Evolutionary conservation across 257 asterid genomes (phyloP).

Genomic region (Solanum phureja): DNA sequence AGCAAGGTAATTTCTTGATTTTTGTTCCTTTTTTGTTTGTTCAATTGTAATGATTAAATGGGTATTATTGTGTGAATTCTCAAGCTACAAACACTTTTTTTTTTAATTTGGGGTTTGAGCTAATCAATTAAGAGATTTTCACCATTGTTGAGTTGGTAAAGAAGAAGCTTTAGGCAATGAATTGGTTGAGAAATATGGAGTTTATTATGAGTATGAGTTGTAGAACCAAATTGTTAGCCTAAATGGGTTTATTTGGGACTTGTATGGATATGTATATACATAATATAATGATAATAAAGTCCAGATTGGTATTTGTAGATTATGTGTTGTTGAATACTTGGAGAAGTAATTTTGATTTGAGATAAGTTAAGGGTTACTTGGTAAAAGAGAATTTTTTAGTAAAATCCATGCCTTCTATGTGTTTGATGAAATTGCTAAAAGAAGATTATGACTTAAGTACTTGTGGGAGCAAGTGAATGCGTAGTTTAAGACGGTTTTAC

Average conservation of each 20-base stretch:
- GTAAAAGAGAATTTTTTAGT: not conserved
- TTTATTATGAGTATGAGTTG: not conserved
- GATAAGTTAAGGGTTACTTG: not conserved
- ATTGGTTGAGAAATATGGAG: not conserved
- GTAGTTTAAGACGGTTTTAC: not conserved
- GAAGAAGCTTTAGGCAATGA: not conserved
- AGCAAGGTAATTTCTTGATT: not conserved
- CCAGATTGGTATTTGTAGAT: not conserved
- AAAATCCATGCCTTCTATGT: not conserved
- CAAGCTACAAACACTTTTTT: not conserved
- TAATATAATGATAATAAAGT: no score
- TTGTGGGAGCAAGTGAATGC: not conserved
- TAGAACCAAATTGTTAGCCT: not conserved
- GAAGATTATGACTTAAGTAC: not conserved
- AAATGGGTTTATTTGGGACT: not conserved
- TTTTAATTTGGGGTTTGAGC: not conserved
- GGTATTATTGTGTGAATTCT: not conserved
- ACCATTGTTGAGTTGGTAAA: not conserved
- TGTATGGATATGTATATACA: not conserved
- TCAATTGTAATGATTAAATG: not conserved
- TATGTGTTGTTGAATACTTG: not conserved
- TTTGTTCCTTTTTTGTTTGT: not conserved
- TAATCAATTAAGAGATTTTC: not conserved
- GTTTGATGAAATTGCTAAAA: not conserved
- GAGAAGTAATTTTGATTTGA: not conserved